A percentile compares a stretch with the other conserved stretches of the same genome.
Conservation (phyloP, 768 basidiomycete genomes). For the Hericium coralloides region DNA sequence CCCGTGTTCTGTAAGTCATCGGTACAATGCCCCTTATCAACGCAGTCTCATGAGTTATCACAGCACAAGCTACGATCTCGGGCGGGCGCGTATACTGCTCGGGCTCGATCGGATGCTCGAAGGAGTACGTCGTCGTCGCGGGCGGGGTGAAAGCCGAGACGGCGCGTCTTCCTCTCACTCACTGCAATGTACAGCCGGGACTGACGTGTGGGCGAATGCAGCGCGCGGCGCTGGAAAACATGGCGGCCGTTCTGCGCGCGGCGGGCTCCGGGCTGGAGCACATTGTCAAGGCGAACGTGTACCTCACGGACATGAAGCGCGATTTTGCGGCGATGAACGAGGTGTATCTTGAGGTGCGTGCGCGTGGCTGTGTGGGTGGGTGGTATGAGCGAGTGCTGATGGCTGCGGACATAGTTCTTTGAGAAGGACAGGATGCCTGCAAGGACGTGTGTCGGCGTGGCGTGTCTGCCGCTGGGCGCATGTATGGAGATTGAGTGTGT, state of each 20-base stretch:
- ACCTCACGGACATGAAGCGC: conserved; percentile 25
- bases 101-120: too few relatives aligned
- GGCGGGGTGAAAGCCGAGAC: not conserved
- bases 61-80: too few relatives aligned
- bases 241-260: conserved; percentile 26
- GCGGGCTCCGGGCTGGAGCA: conserved; percentile 28
- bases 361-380: not conserved
- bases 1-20: too few relatives aligned
- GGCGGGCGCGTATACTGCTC: too few relatives aligned
- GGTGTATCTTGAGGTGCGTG: conserved; percentile 25
- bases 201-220: conserved; percentile 4
- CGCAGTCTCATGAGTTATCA: too few relatives aligned
- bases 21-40: too few relatives aligned
- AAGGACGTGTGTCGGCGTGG: conserved; percentile 50
- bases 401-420: conserved; percentile 33
- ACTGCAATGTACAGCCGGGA: not conserved
- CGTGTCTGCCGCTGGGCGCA: conserved; percentile 40
- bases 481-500: conserved; percentile 56
- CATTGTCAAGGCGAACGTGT: conserved; percentile 33
- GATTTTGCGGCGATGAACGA: conserved; percentile 32
- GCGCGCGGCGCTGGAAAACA: conserved; percentile 29
- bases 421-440: conserved; percentile 36
- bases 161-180: not conserved
- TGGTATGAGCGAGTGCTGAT: not conserved
- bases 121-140: not conserved